phyloP scores from a whole-genome alignment of 345 rosid genomes.

The rapeseed (Brassica napus) region DNA sequence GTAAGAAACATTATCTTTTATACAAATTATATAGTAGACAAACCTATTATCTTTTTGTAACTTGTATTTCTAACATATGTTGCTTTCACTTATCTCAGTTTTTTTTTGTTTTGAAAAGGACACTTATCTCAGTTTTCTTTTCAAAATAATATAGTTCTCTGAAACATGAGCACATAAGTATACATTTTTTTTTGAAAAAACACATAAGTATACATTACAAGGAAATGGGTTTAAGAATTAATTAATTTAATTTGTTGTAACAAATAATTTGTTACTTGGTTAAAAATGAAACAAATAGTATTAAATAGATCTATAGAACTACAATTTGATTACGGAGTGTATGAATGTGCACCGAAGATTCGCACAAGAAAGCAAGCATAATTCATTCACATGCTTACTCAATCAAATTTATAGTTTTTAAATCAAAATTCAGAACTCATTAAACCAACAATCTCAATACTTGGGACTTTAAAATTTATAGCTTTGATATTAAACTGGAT shows the following conservation, averaged over 20 bases:
- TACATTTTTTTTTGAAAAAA: too few relatives aligned
- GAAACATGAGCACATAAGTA: background rate
- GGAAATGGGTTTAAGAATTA: background rate
- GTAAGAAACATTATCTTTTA: background rate
- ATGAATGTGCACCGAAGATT: slow-evolving; percentile 31
- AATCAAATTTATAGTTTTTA: slow-evolving; percentile 17
- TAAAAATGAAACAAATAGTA: background rate
- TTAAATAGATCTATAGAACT: background rate
- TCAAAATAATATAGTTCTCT: background rate
- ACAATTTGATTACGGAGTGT: slow-evolving; percentile 24
- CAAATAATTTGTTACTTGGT: background rate
- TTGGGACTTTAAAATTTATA: background rate
- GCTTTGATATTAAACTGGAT: slow-evolving; percentile 8
- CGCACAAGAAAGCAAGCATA: slow-evolving; percentile 20
- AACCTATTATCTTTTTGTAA: background rate
- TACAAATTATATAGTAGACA: background rate
- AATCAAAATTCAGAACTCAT: background rate
- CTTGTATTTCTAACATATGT: background rate
- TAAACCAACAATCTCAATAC: background rate
- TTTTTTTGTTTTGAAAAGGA: background rate
- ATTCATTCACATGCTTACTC: slow-evolving; percentile 30
- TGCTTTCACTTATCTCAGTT: background rate
- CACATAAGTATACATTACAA: background rate
- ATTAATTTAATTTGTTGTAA: background rate
- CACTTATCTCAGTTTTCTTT: background rate